Base-by-base conservation (phyloP, 495 filamentous ascomycete genomes). In the Trichoderma reesei region DNA sequence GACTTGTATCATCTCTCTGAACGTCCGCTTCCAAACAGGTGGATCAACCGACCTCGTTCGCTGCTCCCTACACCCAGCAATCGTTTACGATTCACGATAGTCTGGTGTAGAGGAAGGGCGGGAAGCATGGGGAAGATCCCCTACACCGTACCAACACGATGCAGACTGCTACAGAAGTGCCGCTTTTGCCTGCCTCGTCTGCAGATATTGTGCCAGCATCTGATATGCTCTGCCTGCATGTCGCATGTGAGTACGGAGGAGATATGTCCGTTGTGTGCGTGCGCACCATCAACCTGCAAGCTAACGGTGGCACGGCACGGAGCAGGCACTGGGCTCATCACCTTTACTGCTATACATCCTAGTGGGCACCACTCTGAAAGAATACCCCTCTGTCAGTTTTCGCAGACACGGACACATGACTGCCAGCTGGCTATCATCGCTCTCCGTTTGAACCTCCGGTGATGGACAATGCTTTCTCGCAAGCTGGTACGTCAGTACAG, bases 91-190 rank as follows among this genome's bases (percentile, higher is more conserved):
- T 39, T 5, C 4, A 39, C 37, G 37, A 39, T 10, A 39, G n/a
- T n/a, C 37, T 5, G 37, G 37, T 10, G 10, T 4, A 39, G 37
- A 39, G 20, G 20, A 33, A 31, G 26, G 51, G 7, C 7, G 51
- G 18, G 31, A 56, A 26, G 34, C 51, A 48, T 48, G 44, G 16
- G 20, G 44, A 48, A 48, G n/a, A 3, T 2, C 8, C 44, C n/a
- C 44, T 46, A n/a, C 44, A 48, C 44, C 44, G 44, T 26, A 8
- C 44, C 44, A 48, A 7, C n/a, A 48, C 20, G 5, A 5, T 48
- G 44, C n/a, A 48, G 44, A 48, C 44, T n/a, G 16, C 44, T 48
- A 48, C 44, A 48, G 44, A 48, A 56, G 51, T 26, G 51, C 31
- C 51, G 31, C 51, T 56, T 34, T 34, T 31, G 51, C 31, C 51